Conservation (phyloP, 352 stramenopile species). For the Globisporangium camurandrum region DNA sequence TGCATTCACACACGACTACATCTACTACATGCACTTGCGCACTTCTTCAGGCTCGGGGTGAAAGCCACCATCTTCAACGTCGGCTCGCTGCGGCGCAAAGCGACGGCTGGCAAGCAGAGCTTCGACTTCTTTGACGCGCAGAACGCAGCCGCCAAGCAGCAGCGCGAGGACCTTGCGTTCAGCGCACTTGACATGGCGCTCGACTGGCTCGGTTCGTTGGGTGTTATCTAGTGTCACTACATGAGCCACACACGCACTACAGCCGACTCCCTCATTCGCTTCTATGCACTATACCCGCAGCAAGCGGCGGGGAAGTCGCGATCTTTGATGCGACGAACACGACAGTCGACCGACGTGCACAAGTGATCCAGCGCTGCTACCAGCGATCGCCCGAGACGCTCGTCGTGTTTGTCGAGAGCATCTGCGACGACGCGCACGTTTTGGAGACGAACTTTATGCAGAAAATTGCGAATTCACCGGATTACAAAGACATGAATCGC, state of each 20-base stretch:
- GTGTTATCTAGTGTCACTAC: not conserved
- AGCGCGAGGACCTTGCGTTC: constrained; percentile 65
- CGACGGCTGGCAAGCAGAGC: constrained; percentile 47
- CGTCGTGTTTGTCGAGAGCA: constrained; percentile 79
- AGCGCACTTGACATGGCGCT: constrained; percentile 27
- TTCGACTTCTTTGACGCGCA: constrained; percentile 82
- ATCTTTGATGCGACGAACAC: constrained; percentile 80
- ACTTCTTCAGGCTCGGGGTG: constrained; percentile 24
- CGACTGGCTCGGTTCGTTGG: constrained; percentile 28
- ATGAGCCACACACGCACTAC: not conserved
- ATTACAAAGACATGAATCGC: constrained; percentile 45
- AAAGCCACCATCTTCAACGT: constrained; percentile 87
- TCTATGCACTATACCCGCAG: not conserved
- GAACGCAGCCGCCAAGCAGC: constrained; percentile 49
- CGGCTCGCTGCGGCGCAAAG: constrained; percentile 78
- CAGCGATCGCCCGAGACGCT: constrained; percentile 21
- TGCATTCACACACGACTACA: not conserved
- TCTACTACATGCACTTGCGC: not conserved
- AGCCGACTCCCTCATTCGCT: not conserved
- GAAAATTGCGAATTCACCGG: constrained; percentile 38
- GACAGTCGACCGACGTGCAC: constrained; percentile 27
- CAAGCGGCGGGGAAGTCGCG: constrained; percentile 43
- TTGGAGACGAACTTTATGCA: constrained; percentile 48
- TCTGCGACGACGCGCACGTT: constrained; percentile 66
- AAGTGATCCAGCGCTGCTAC: constrained; percentile 18